Conservation (phyloP, 805 yeast genomes). For the Pichia ethanolica region DNA sequence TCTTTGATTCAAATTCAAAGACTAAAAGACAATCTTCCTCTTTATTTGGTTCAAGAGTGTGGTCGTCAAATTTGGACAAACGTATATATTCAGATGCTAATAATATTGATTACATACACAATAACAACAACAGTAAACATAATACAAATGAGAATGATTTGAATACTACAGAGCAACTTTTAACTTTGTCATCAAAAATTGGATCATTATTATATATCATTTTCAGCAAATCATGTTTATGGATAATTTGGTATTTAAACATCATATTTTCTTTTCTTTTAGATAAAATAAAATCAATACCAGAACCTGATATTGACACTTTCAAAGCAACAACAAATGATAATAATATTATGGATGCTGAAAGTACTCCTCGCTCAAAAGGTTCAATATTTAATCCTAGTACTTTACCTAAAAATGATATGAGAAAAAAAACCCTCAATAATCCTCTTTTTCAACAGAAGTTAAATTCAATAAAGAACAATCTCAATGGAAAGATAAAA, state of each 20-base stretch:
- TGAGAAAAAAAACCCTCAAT: background rate
- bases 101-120: no score
- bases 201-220: constrained; percentile 15
- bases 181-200: constrained; percentile 20
- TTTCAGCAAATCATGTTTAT: constrained; percentile 17
- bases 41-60: constrained; percentile 3
- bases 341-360: constrained; percentile 3
- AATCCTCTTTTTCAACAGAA: constrained; percentile 5
- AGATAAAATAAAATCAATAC: constrained; percentile 17
- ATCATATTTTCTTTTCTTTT: constrained; percentile 10
- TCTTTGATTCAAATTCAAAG: background rate
- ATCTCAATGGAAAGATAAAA: background rate
- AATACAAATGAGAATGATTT: background rate
- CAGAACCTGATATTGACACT: constrained; percentile 16
- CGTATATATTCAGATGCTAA: background rate
- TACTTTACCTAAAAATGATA: background rate
- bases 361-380: constrained; percentile 5
- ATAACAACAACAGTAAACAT: background rate
- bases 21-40: background rate
- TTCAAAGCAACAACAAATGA: background rate
- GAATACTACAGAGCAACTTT: constrained; percentile 19
- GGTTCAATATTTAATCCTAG: background rate
- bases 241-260: constrained; percentile 20
- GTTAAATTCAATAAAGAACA: background rate
- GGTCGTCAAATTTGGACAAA: background rate